Percentiles rank a stretch among this genome's conserved stretches.
Evolutionary conservation across 1,139 yeast genomes (phyloP).

Genomic region (Tardiomyces digboiensis): DNA sequence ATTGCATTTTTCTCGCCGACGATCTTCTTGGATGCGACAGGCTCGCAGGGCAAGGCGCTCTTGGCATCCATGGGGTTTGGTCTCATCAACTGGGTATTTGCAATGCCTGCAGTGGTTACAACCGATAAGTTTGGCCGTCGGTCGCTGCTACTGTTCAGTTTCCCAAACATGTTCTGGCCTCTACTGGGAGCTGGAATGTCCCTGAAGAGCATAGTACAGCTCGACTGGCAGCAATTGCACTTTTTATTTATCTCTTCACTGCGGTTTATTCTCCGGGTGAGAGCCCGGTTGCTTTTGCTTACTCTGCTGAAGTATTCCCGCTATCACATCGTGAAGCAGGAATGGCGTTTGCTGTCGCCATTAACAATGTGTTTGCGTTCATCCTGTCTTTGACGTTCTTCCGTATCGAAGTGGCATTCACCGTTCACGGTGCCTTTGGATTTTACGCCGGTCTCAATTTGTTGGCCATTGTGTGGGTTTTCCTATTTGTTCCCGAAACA

Average conservation of each 20-base stretch:
- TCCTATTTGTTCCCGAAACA: slow-evolving; percentile 38
- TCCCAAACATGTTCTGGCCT: slow-evolving; percentile 65
- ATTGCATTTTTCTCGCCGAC: slow-evolving; percentile 58
- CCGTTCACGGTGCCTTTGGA: slow-evolving; percentile 79
- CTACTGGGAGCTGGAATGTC: slow-evolving; percentile 58
- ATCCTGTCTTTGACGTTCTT: slow-evolving; percentile 83
- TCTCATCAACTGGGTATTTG: slow-evolving; percentile 69
- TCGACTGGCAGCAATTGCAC: slow-evolving; percentile 53
- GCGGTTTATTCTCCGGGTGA: slow-evolving; percentile 76
- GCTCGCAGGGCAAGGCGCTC: slow-evolving; percentile 50
- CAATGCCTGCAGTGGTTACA: slow-evolving; percentile 75
- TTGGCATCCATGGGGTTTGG: slow-evolving; percentile 87
- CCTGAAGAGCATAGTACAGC: slow-evolving; percentile 30
- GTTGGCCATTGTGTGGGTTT: slow-evolving; percentile 41
- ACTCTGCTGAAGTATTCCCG: slow-evolving; percentile 84
- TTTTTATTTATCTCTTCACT: slow-evolving; percentile 67
- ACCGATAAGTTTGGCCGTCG: slow-evolving; percentile 79
- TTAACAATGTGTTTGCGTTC: slow-evolving; percentile 81
- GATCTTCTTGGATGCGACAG: slow-evolving; percentile 61
- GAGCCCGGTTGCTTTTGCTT: slow-evolving; percentile 92
- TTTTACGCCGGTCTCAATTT: slow-evolving; percentile 87
- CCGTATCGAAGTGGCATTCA: slow-evolving; percentile 51
- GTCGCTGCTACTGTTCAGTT: slow-evolving; percentile 55
- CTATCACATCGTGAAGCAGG: slow-evolving; percentile 78
- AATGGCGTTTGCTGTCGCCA: slow-evolving; percentile 77